Percentiles rank a stretch among this genome's conserved stretches.
Evolutionary conservation across 139 green algal genomes (phyloP).

Genomic region (Closterium sp.): DNA sequence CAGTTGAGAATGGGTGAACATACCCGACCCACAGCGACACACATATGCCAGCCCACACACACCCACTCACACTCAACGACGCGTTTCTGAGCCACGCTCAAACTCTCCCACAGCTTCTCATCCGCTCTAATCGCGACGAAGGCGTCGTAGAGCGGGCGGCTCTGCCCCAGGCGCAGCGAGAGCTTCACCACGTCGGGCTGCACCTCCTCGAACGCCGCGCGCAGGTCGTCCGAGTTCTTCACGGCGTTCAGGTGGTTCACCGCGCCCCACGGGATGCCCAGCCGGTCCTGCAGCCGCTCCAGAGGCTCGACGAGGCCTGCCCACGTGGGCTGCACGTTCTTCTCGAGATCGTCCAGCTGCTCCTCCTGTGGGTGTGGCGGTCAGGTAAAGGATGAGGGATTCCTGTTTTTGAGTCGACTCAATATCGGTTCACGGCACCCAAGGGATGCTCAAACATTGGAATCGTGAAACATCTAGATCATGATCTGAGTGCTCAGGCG

Average conservation of each 20-base stretch:
- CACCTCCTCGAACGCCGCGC: constrained; percentile 88
- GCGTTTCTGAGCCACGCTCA: constrained; percentile 76
- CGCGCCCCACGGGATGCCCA: constrained; percentile 81
- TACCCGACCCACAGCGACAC: not conserved
- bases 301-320: constrained; percentile 78
- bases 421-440: too few relatives aligned
- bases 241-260: constrained; percentile 95
- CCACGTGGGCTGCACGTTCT: constrained; percentile 68
- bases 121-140: constrained; percentile 69
- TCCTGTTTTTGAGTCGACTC: too few relatives aligned
- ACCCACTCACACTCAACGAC: constrained; percentile 66
- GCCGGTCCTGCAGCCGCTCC: constrained; percentile 79
- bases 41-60: not conserved
- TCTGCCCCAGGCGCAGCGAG: constrained; percentile 78
- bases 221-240: constrained; percentile 82
- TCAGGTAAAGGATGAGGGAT: too few relatives aligned
- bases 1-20: too few relatives aligned
- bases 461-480: too few relatives aligned
- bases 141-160: constrained; percentile 75
- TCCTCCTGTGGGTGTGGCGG: constrained; percentile 37
- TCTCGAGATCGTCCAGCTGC: constrained; percentile 76
- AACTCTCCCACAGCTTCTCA: constrained; percentile 57
- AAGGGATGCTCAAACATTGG: too few relatives aligned
- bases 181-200: constrained; percentile 87
- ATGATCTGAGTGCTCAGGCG: not conserved